These are phyloP conservation scores for Coemansia sp. DNA, from an alignment of 192 early-diverging fungal genomes.

Conservation along the genomic window DNA sequence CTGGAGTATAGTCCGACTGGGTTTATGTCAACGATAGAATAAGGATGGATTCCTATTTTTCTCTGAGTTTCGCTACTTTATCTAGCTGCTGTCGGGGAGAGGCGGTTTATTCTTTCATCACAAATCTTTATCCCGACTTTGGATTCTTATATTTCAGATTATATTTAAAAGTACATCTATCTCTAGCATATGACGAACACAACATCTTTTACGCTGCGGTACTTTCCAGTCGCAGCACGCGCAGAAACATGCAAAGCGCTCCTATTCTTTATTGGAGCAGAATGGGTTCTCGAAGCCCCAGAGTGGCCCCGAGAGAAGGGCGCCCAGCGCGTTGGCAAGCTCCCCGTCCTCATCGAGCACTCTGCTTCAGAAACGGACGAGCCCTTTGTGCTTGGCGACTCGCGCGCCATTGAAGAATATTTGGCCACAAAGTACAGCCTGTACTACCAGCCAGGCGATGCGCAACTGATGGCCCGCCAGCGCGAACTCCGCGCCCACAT, in stretches of 20 bases:
- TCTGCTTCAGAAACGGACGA: constrained; percentile 16
- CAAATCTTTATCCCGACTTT: no score
- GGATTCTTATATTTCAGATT: no score
- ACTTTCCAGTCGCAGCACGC: constrained; percentile 32
- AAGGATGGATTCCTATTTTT: no score
- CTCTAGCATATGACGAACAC: no score
- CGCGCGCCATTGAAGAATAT: constrained; percentile 54
- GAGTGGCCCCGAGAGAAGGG: constrained; percentile 53
- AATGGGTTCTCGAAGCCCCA: constrained; percentile 26
- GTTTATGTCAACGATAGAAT: no score
- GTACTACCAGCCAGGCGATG: constrained; percentile 14
- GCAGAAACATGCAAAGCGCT: constrained; percentile 32
- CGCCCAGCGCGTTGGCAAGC: constrained; percentile 51
- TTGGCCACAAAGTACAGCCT: constrained; percentile 46
- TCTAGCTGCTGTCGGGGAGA: no score
- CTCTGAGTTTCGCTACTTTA: no score
- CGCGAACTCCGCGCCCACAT: constrained; percentile 27
- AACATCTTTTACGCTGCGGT: constrained; percentile 16
- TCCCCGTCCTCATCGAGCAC: constrained; percentile 56
- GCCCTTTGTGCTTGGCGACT: constrained; percentile 41
- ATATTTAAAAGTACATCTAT: no score
- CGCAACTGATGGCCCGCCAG: constrained; percentile 28
- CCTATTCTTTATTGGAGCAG: constrained; percentile 38
- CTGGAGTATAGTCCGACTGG: no score
- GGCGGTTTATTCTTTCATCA: no score